Evolutionary conservation across 2,329 filamentous ascomycete species (phyloP), one percentile per base, ranked within the genome.

Genomic region (Passalora sequoiae): DNA sequence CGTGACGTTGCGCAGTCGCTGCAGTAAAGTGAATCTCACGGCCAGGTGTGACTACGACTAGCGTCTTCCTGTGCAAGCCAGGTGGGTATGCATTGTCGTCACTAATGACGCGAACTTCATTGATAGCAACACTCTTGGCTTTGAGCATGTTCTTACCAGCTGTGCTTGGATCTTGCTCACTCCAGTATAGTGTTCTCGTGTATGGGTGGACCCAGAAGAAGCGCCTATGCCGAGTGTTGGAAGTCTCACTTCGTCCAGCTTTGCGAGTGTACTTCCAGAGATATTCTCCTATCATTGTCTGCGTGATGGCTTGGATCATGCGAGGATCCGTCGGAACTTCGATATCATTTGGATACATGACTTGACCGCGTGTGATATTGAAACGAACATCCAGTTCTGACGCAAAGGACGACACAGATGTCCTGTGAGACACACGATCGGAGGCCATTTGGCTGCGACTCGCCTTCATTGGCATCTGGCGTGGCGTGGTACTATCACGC

Each of bases 191-290:
- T 4, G 91, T 96, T 38, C 89, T 80, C 3, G 91, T 98, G 67
- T 97, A 98, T 0, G 92, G 92, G 63, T 98, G 92, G 16, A 98
- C 87, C 92, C 92, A 98, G 76, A 98, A 98, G 74, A 96, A 98
- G 22, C 92, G 83, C 49, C 87, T 81, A 66, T 98, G 92, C 40
- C 92, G 80, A 43, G 89, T 94, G 56, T 83, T 84, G 0, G 89
- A 97, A 68, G 94, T 81, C 51, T 89, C 86, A 42, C 82, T 85
- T 17, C 91, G 83, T n/a, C 89, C 89, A 47, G 89, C 77, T 70
- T 92, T 95, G 59, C 92, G 84, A 0, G 92, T 98, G 68, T 98
- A 98, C 66, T 98, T 98, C 92, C 92, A 98, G 29, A 98, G 74
- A 65, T 91, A 97, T 65, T 98, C 92, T 43, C 92, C 92, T 61